Evolutionary conservation across 169 alveolate species (phyloP), one percentile per base, ranked within the genome.

Genomic region (Plasmodium inui): DNA sequence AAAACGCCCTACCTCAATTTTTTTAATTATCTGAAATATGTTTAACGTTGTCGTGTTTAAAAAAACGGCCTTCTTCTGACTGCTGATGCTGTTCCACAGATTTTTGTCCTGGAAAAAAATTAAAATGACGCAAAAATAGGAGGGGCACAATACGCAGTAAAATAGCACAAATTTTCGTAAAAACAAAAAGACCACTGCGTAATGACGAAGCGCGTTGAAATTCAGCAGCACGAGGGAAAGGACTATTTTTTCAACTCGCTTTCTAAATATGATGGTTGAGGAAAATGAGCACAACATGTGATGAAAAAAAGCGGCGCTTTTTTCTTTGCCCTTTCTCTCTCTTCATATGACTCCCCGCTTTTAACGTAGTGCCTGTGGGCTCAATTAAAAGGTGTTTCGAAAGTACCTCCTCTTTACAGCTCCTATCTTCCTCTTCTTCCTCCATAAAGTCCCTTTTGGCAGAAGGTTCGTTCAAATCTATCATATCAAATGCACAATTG

Each of bases 11-110:
- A 89, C 94, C 83, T 89, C 94, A 28, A 89, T 26, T 28, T 57
- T 53, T 80, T 89, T 89, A 89, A 89, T 79, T 57, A 70, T 79
- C 74, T 89, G 94, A 67, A 89, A 89, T 79, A 89, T 89, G 84
- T 44, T 89, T 44, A 89, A 89, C 39, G 67, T 53, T 17, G 82
- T 22, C 34, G 72, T 39, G 34, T 89, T 89, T 44, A 89, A 41
- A 89, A 89, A 89, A 22, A 89, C 90, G 22, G 83, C 94, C 30
- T 78, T 89, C 72, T 67, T 89, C 83, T 89, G 86, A 79, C 34
- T 89, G 32, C 46, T 19, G 32, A 89, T 78, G 44, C 53, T 30
- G 41, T 89, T 44, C 94, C 94, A 89, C 72, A 78, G 78, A 10
- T 32, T 70, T 80, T 79, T 89, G 37, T 89, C 94, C 94, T 89